Evolutionary conservation across 768 basidiomycete genomes (phyloP).

Genomic region (Lactarius sanguifluus): DNA sequence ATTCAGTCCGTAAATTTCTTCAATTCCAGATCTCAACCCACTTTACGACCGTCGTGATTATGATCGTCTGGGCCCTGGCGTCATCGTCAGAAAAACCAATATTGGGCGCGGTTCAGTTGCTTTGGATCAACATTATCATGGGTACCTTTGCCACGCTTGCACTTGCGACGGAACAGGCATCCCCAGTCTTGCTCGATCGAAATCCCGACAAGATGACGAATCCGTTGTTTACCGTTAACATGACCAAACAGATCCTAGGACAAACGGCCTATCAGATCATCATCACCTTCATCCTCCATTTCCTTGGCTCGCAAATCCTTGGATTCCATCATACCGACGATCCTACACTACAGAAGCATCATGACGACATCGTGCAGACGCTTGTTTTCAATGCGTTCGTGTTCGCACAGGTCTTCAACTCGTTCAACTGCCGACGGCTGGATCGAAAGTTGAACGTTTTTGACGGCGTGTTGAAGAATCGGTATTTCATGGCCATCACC

Average conservation of each 20-base stretch:
- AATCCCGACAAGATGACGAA: constrained; percentile 88
- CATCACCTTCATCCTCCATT: constrained; percentile 87
- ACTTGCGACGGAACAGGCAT: constrained; percentile 93
- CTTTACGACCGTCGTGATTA: constrained; percentile 92
- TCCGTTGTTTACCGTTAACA: constrained; percentile 86
- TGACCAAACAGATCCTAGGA: constrained; percentile 94
- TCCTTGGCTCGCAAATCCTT: constrained; percentile 74
- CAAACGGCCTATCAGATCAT: constrained; percentile 87
- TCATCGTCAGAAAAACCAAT: constrained; percentile 76
- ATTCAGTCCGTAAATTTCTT: constrained; percentile 94
- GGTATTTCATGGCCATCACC: constrained; percentile 83
- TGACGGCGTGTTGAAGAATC: constrained; percentile 74
- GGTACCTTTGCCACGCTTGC: constrained; percentile 98
- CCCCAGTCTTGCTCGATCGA: constrained; percentile 73
- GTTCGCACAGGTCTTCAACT: constrained; percentile 96
- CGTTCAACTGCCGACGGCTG: constrained; percentile 85
- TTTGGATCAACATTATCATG: constrained; percentile 99
- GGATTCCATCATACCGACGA: constrained; percentile 45
- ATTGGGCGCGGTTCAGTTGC: constrained; percentile 91
- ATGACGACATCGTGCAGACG: constrained; percentile 63
- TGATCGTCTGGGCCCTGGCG: constrained; percentile 86
- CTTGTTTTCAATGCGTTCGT: constrained; percentile 98
- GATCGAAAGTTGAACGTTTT: constrained; percentile 89
- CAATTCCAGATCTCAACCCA: constrained; percentile 96
- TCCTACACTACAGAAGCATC: constrained; percentile 36